Evolutionary conservation across 192 early-diverging fungal species (phyloP).

Genomic region (Entophlyctis helioformis): DNA sequence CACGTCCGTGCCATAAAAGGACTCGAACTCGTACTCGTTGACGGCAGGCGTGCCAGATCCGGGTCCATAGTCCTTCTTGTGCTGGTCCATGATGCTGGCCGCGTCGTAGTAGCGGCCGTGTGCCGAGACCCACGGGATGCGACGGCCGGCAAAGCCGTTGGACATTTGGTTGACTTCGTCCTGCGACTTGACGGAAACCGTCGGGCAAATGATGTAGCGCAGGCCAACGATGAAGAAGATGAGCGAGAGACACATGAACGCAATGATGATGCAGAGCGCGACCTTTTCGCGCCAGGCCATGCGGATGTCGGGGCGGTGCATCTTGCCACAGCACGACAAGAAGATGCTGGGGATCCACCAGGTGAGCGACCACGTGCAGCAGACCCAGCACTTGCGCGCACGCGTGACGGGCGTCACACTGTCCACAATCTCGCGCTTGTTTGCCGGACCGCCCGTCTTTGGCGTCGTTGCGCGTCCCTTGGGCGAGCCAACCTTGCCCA

Average conservation of each 20-base stretch:
- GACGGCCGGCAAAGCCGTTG: no score
- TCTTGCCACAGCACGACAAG: conserved; percentile 33
- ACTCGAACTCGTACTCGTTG: conserved; percentile 7
- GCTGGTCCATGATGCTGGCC: conserved; percentile 2
- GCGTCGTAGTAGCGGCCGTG: conserved; percentile 20
- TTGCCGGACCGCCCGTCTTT: not conserved
- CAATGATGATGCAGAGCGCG: conserved; percentile 59
- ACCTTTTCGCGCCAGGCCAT: conserved; percentile 88
- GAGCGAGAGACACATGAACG: conserved; percentile 49
- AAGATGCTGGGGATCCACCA: conserved; percentile 57
- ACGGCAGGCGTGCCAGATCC: conserved; percentile 3
- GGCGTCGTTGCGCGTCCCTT: not conserved
- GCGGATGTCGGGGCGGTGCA: conserved; percentile 68
- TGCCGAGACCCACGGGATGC: conserved; percentile 9
- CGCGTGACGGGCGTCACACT: conserved; percentile 19
- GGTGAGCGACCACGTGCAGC: conserved; percentile 56
- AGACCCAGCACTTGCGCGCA: conserved; percentile 40
- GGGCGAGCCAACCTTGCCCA: conserved; percentile 6
- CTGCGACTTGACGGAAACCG: conserved; percentile 19
- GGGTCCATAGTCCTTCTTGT: conserved; percentile 2
- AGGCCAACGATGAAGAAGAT: conserved; percentile 74
- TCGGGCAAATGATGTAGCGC: conserved; percentile 61
- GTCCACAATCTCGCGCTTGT: no score
- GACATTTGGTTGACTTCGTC: conserved; percentile 1
- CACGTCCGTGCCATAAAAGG: conserved; percentile 18